A percentile compares a stretch with the other conserved stretches of the same genome.
Evolutionary conservation across 352 stramenopile species (phyloP).

Genomic region (Elongisporangium senticosum): DNA sequence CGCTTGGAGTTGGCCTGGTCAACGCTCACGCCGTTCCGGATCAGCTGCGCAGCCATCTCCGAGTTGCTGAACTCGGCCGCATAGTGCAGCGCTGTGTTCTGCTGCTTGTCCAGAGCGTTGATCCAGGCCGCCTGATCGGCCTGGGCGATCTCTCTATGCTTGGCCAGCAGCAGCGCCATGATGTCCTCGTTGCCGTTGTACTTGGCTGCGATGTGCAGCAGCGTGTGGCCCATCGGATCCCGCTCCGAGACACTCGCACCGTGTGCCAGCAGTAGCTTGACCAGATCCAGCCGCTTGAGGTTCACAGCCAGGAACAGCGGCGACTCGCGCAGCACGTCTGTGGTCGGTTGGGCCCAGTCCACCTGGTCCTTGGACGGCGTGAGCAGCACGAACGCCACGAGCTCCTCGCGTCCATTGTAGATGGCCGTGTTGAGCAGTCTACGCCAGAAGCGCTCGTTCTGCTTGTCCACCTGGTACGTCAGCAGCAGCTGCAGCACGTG

Average conservation of each 20-base stretch:
- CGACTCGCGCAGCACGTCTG: slow-evolving; percentile 10
- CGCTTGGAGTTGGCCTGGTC: slow-evolving; percentile 18
- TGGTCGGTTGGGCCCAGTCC: not conserved
- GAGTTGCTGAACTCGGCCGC: slow-evolving; percentile 17
- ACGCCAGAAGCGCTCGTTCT: slow-evolving; percentile 22
- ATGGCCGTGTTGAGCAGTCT: slow-evolving; percentile 17
- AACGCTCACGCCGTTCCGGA: slow-evolving; percentile 12
- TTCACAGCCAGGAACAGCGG: slow-evolving; percentile 22
- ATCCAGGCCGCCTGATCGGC: slow-evolving; percentile 11
- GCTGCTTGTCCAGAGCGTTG: slow-evolving; percentile 17
- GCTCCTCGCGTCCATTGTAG: slow-evolving; percentile 15
- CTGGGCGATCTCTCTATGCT: slow-evolving; percentile 25
- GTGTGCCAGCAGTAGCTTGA: slow-evolving; percentile 19
- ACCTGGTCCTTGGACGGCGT: slow-evolving; percentile 19
- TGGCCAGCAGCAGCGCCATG: slow-evolving; percentile 14
- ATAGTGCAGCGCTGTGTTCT: slow-evolving; percentile 30
- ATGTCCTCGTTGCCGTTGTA: slow-evolving; percentile 18
- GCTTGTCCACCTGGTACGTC: slow-evolving; percentile 10
- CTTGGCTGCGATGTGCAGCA: slow-evolving; percentile 31
- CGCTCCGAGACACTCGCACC: slow-evolving; percentile 12
- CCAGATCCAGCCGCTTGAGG: slow-evolving; percentile 15
- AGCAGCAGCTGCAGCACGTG: slow-evolving; percentile 19
- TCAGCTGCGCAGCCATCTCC: slow-evolving; percentile 11
- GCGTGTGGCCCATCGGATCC: slow-evolving; percentile 20
- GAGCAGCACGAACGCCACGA: slow-evolving; percentile 25